phyloP scores from a whole-genome alignment of 192 early-diverging fungal species.

The Podochytrium sp. region DNA sequence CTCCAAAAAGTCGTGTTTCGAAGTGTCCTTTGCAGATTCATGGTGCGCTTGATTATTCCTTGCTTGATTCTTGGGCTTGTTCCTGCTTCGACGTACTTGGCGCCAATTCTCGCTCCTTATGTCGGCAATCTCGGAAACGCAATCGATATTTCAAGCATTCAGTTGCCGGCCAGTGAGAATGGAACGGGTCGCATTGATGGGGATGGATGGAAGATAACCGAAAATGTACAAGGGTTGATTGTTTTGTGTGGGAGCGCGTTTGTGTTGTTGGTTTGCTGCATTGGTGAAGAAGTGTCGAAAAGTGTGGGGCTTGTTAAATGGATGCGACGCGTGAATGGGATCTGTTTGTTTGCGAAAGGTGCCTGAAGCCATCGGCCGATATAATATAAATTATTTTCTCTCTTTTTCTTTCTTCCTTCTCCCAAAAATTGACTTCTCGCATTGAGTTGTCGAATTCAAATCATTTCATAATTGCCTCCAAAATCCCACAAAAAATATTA shows the following conservation, averaged over 20 bases:
- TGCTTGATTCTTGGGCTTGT: not conserved
- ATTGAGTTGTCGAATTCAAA: too few species aligned
- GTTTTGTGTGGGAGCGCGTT: not conserved
- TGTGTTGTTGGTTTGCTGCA: not conserved
- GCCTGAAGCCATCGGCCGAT: too few species aligned
- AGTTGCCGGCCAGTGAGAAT: not conserved
- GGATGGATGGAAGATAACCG: not conserved
- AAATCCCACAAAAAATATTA: not conserved
- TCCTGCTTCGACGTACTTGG: not conserved
- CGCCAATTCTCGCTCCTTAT: not conserved
- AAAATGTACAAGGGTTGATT: not conserved
- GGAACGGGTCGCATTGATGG: not conserved
- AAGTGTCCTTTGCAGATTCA: not conserved
- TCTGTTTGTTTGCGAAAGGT: not conserved
- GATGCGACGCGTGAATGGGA: not conserved
- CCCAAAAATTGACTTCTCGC: too few species aligned
- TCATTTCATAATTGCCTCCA: not conserved
- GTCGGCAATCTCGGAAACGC: conserved; percentile 10
- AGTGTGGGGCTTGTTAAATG: not conserved
- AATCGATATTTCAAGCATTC: not conserved
- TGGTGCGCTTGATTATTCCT: not conserved
- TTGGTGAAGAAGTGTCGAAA: not conserved
- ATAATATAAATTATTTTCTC: too few species aligned
- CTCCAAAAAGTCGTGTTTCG: not conserved
- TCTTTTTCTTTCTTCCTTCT: too few species aligned